Percentiles rank a stretch among this genome's conserved stretches.
These are phyloP conservation scores for Trichoderma endophyticum DNA, from an alignment of 2,329 filamentous ascomycete genomes.

Conservation along the genomic window DNA sequence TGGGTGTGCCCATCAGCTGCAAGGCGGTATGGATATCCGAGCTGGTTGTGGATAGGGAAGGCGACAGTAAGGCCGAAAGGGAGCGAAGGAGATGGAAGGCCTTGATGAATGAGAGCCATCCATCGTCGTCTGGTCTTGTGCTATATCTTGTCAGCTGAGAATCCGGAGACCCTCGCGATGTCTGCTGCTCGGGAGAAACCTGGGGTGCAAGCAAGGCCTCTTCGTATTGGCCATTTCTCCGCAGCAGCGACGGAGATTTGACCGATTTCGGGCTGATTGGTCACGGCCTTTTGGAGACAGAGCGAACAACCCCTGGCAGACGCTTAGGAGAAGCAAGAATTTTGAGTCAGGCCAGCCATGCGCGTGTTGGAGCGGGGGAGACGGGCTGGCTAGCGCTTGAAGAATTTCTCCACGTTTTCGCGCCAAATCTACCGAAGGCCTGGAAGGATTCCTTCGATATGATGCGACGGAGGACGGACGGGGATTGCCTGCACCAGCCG, in stretches of 20 bases:
- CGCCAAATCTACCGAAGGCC: neutral
- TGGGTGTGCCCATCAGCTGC: neutral
- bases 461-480: neutral
- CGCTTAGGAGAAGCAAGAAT: neutral
- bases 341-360: neutral
- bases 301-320: neutral
- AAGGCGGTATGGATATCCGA: neutral
- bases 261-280: conserved; percentile 13
- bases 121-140: neutral
- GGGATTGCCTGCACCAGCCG: neutral
- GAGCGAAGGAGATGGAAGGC: neutral
- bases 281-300: neutral
- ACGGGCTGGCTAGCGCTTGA: neutral
- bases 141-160: neutral
- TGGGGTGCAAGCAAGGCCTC: neutral
- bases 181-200: neutral
- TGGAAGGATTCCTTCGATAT: neutral
- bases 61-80: neutral
- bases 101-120: neutral
- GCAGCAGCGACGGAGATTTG: conserved; percentile 10
- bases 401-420: conserved; percentile 11
- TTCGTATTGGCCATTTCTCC: neutral
- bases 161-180: neutral
- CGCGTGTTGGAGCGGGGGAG: conserved; percentile 7
- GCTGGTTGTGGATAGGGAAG: neutral